Conservation (phyloP, 768 basidiomycete species). For the Collybia sp. region DNA sequence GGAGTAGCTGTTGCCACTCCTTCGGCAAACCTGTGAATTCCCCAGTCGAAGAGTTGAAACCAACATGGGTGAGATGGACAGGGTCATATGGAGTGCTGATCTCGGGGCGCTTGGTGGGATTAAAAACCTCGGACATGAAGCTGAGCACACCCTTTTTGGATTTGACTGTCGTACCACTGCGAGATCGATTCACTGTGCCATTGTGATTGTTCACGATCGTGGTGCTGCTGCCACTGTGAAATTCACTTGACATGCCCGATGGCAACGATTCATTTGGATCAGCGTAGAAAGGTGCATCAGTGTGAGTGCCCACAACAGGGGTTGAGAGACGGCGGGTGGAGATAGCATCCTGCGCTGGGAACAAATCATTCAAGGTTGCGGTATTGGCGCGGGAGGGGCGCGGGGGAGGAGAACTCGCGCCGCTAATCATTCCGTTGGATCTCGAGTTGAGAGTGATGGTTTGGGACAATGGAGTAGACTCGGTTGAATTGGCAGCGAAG, state of each 20-base stretch:
- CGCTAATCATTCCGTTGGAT: conserved; percentile 30
- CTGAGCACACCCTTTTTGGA: conserved; percentile 69
- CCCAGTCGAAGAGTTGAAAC: conserved; percentile 97
- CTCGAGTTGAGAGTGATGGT: conserved; percentile 17
- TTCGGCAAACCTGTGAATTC: conserved; percentile 98
- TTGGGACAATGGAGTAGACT: conserved; percentile 18
- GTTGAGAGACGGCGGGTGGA: conserved; percentile 49
- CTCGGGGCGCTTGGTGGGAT: conserved; percentile 72
- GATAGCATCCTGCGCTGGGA: conserved; percentile 36
- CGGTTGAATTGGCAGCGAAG: conserved; percentile 40
- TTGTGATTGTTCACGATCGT: conserved; percentile 11
- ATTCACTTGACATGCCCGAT: conserved; percentile 25
- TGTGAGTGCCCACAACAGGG: conserved; percentile 29
- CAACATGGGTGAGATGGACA: conserved; percentile 98
- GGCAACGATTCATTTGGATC: conserved; percentile 40
- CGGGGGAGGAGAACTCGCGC: conserved; percentile 53
- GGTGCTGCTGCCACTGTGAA: conserved; percentile 13
- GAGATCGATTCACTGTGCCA: conserved; percentile 29
- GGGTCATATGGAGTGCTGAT: conserved; percentile 99
- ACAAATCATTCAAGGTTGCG: conserved; percentile 73
- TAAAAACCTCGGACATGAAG: conserved; percentile 68
- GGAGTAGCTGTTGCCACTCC: conserved; percentile 97
- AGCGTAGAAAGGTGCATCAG: conserved; percentile 38
- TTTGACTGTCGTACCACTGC: conserved; percentile 45
- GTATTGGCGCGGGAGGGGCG: conserved; percentile 85